These are phyloP conservation scores for Termitomyces sp. DNA, from an alignment of 768 basidiomycete species.

Conservation along the genomic window DNA sequence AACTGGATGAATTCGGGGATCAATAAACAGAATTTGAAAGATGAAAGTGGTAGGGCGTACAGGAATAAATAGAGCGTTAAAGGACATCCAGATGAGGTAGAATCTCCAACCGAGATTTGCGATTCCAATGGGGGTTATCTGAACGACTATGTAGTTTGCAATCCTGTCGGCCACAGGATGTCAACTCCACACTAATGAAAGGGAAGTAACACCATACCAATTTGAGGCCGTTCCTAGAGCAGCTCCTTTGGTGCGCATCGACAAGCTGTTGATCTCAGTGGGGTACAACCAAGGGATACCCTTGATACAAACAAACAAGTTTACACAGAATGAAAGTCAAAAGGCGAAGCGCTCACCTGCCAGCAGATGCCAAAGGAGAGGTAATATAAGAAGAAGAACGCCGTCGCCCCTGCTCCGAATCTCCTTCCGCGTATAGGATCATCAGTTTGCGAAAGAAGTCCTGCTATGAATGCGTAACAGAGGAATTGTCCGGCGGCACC, in stretches of 20 bases:
- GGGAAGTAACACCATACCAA: conserved; percentile 25
- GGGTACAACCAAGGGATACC: conserved; percentile 49
- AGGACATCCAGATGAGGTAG: conserved; percentile 45
- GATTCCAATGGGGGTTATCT: conserved; percentile 44
- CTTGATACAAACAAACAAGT: conserved; percentile 15
- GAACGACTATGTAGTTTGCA: conserved; percentile 47
- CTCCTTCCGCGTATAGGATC: conserved; percentile 24
- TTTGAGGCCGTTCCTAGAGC: conserved; percentile 44
- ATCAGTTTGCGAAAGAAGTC: conserved; percentile 31
- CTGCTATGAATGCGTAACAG: conserved; percentile 42
- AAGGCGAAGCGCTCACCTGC: conserved; percentile 30
- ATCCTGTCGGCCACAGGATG: conserved; percentile 26
- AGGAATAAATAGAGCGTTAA: conserved; percentile 45
- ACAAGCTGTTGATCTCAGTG: conserved; percentile 44
- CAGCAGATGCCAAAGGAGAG: conserved; percentile 48
- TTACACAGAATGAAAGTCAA: neutral
- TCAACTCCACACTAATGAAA: neutral
- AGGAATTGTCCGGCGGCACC: conserved; percentile 45
- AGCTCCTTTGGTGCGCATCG: conserved; percentile 47
- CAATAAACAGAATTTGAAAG: neutral
- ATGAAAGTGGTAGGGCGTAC: conserved; percentile 21
- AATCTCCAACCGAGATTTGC: conserved; percentile 43
- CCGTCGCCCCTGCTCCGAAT: conserved; percentile 39
- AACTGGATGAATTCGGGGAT: conserved; percentile 20
- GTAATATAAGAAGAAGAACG: conserved; percentile 48